Evolutionary conservation across 331 rosid genomes (phyloP), one percentile per base, ranked within the genome.

Genomic region (Acacia pycnantha): DNA sequence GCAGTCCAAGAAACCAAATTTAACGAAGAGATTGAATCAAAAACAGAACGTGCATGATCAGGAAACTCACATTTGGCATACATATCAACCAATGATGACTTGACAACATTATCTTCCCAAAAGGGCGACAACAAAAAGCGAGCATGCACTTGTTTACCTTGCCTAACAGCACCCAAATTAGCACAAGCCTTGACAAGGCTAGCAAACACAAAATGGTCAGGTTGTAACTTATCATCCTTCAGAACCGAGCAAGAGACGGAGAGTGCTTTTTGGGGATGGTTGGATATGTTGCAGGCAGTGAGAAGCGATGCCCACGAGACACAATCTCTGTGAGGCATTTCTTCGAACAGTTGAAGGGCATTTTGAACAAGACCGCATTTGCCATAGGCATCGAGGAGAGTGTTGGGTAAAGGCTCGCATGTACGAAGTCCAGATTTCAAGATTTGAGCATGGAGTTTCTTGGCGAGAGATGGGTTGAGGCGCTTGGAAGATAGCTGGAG

Each of bases 181-280:
- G 95, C 66, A 70, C 95, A 93, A 66, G 94, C 91, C 84, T 90
- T 91, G 68, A 86, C 88, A 15, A 93, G 82, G 75, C 89, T 79
- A 44, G 98, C 88, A 78, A 90, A 89, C 53, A 93, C 94, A 78
- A 90, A 93, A 86, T 93, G 94, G 69, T 93, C 94, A 4, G 98
- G 98, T 12, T 51, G 88, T 73, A 90, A 62, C 13, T 86, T 70
- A 64, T 78, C 89, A 9, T 27, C 1, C 37, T 15, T 26, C 19
- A 85, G 86, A 88, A 93, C 79, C 74, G 83, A 40, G 44, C 51
- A 78, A 10, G 92, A 85, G 83, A 90, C n/a, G 54, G 87, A 83
- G 82, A 91, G 85, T 14, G 91, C 82, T 9, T 16, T 77, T 16
- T 71, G 89, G 61, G 94, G 90, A 44, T 66, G 82, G 66, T 74